Evolutionary conservation across 257 asterid genomes (phyloP).

Genomic region (Thymus quinquecostatus): DNA sequence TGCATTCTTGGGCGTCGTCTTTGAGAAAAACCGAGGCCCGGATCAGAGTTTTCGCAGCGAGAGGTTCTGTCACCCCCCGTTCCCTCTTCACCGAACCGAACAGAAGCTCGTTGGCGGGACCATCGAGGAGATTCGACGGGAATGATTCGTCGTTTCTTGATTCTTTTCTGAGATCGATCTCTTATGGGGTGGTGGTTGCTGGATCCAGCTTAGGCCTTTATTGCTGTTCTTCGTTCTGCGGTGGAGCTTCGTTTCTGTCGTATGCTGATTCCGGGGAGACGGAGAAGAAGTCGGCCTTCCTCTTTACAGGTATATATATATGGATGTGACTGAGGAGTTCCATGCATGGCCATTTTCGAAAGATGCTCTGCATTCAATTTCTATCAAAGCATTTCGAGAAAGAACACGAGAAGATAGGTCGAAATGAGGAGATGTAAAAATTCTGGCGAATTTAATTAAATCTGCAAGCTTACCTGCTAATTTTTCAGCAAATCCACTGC

Average conservation of each 20-base stretch:
- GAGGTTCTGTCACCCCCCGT: conserved; percentile 26
- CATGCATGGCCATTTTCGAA: too few species aligned
- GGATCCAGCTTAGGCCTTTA: conserved; percentile 55
- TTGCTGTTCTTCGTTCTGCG: conserved; percentile 39
- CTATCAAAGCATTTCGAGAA: too few species aligned
- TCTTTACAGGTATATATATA: conserved; percentile 57
- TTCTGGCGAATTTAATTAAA: too few species aligned
- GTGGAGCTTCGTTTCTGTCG: conserved; percentile 40
- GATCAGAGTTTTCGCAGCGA: conserved; percentile 39
- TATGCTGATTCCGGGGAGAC: conserved; percentile 70
- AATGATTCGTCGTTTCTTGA: conserved; percentile 36
- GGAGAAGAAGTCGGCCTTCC: conserved; percentile 47
- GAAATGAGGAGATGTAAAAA: too few species aligned
- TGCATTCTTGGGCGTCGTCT: conserved; percentile 59
- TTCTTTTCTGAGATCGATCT: conserved; percentile 45
- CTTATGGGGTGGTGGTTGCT: conserved; percentile 43
- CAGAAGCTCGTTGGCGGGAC: conserved; percentile 17
- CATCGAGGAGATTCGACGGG: conserved; percentile 16
- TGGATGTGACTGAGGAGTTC: too few species aligned
- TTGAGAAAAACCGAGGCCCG: conserved; percentile 45
- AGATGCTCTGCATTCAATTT: too few species aligned
- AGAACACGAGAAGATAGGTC: too few species aligned
- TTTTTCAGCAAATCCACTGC: too few species aligned
- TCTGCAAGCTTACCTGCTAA: too few species aligned
- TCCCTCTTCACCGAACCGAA: conserved; percentile 37